Conservation (phyloP, 1,284 basidiomycete genomes). For the Rugosomyces carneus region DNA sequence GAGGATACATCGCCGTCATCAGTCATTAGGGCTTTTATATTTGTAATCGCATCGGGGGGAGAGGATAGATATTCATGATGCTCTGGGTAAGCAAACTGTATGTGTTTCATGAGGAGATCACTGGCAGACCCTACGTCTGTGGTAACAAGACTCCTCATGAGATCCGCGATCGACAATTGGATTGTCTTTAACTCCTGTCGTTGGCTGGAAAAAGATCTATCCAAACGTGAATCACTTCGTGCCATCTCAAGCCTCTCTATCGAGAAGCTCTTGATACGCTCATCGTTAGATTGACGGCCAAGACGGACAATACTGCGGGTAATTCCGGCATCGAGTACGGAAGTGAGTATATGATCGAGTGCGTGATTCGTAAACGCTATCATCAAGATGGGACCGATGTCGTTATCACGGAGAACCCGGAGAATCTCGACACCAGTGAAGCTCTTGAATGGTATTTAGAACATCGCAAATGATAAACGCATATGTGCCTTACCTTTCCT, state of each 20-base stretch:
- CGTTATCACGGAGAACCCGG: slow-evolving; percentile 50
- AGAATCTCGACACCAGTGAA: slow-evolving; percentile 64
- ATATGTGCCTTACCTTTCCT: slow-evolving; percentile 50
- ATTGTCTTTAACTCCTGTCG: slow-evolving; percentile 37
- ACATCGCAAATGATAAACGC: slow-evolving; percentile 22
- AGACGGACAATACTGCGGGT: slow-evolving; percentile 58
- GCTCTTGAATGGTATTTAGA: neutral
- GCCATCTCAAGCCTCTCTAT: slow-evolving; percentile 50
- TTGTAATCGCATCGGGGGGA: slow-evolving; percentile 38
- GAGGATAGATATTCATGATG: slow-evolving; percentile 32
- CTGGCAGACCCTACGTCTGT: slow-evolving; percentile 31
- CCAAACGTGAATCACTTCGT: slow-evolving; percentile 36
- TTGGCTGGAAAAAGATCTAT: slow-evolving; percentile 25
- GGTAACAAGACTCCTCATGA: slow-evolving; percentile 36
- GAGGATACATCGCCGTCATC: slow-evolving; percentile 9
- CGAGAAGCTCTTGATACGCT: slow-evolving; percentile 49
- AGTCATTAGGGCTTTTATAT: slow-evolving; percentile 19
- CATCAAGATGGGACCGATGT: slow-evolving; percentile 50
- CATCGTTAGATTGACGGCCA: slow-evolving; percentile 55
- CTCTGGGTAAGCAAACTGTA: slow-evolving; percentile 36
- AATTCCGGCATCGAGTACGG: slow-evolving; percentile 55
- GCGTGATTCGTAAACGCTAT: slow-evolving; percentile 76
- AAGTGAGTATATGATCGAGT: slow-evolving; percentile 61
- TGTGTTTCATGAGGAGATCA: slow-evolving; percentile 32
- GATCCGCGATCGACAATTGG: slow-evolving; percentile 36